Evolutionary conservation across 2,329 filamentous ascomycete genomes (phyloP).

Genomic region (Xylaria sp.): DNA sequence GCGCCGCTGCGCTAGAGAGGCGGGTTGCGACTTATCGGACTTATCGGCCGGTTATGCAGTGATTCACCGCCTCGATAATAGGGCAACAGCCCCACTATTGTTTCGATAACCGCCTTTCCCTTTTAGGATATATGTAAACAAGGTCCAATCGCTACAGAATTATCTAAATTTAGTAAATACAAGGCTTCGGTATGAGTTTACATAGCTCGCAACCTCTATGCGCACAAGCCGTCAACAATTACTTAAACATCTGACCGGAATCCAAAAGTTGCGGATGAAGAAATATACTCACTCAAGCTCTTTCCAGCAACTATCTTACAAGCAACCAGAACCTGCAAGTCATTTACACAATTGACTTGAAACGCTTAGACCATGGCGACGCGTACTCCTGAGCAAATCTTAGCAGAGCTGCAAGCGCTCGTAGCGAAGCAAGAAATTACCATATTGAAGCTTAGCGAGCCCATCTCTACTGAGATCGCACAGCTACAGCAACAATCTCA

Average conservation of each 20-base stretch:
- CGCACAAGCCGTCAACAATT: neutral
- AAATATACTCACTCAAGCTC: neutral
- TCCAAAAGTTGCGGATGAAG: neutral
- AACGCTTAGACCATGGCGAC: conserved; percentile 39
- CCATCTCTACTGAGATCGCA: conserved; percentile 67
- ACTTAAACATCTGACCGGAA: neutral
- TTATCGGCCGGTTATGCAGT: neutral
- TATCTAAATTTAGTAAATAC: neutral
- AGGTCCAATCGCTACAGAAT: too few species aligned
- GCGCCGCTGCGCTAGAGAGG: neutral
- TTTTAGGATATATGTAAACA: conserved; percentile 56
- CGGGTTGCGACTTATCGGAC: conserved; percentile 10
- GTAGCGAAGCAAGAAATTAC: conserved; percentile 71
- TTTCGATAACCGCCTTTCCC: conserved; percentile 35
- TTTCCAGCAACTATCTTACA: neutral
- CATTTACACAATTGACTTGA: neutral
- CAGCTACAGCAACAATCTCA: conserved; percentile 54
- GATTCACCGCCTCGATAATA: conserved; percentile 1
- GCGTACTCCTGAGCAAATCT: conserved; percentile 52
- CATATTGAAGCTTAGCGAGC: conserved; percentile 80
- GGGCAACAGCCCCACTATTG: neutral
- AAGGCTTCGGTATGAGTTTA: neutral
- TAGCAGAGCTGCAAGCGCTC: conserved; percentile 63
- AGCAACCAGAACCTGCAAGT: neutral
- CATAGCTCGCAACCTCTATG: neutral